Conservation (phyloP, 495 filamentous ascomycete species). For the Penicillium fimorum region DNA sequence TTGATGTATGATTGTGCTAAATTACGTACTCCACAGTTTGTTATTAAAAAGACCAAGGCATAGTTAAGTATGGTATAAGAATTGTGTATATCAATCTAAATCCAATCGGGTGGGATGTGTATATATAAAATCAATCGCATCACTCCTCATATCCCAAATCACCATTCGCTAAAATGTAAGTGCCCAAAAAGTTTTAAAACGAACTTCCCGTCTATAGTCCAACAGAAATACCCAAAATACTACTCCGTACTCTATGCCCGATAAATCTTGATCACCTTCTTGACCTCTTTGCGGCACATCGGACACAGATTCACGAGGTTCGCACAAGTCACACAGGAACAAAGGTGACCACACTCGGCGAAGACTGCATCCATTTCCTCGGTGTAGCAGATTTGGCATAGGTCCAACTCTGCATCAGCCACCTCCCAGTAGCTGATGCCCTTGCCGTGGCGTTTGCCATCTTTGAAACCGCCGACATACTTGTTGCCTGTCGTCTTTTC, state of each 20-base stretch:
- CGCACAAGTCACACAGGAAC: constrained; percentile 62
- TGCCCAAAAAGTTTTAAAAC: constrained; percentile 1
- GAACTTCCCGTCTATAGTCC: constrained; percentile 10
- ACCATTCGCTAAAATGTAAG: constrained; percentile 15
- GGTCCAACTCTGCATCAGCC: constrained; percentile 59
- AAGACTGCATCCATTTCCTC: constrained; percentile 61
- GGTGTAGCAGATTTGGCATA: constrained; percentile 66
- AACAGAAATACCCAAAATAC: not conserved
- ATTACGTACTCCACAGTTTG: not conserved
- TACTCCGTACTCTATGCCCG: constrained; percentile 41
- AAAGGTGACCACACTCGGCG: constrained; percentile 66
- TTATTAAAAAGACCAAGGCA: too few species aligned
- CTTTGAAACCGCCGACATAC: constrained; percentile 62
- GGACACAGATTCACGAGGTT: constrained; percentile 62
- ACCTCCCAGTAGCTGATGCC: constrained; percentile 63
- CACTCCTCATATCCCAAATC: not conserved
- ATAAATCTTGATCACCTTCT: constrained; percentile 59
- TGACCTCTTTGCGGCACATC: constrained; percentile 60
- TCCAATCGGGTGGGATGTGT: constrained; percentile 7
- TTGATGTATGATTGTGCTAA: constrained; percentile 4
- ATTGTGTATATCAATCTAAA: constrained; percentile 6
- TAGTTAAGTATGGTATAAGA: not conserved
- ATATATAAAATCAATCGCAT: constrained; percentile 1
- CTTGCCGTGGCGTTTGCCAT: constrained; percentile 60
- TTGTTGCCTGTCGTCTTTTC: constrained; percentile 61